Evolutionary conservation across 192 early-diverging fungal genomes (phyloP), one percentile per base, ranked within the genome.

Genomic region (Coemansia sp.): DNA sequence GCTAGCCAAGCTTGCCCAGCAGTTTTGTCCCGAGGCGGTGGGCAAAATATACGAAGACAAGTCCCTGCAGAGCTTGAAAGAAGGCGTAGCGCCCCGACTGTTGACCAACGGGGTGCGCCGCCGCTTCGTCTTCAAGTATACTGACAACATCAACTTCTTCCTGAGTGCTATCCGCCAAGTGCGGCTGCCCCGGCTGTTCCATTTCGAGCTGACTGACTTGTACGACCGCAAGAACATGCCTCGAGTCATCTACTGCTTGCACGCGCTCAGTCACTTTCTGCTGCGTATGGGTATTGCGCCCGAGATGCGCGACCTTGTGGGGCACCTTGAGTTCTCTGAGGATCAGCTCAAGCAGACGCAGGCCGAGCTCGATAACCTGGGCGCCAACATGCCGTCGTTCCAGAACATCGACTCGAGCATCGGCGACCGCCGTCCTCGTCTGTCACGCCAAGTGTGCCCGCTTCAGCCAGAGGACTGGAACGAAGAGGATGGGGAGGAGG

Each of bases 211-310:
- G 69, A 95, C 94, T 0, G 98, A 99, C 75, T 73, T 98, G 48
- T 99, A 98, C 80, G 96, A 99, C 68, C 93, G 94, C 78, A 99
- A 98, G 67, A 99, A 99, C 71, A 93, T 99, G 69, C 98, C 98
- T 10, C 94, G 94, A 70, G 98, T 99, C 23, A 95, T 99, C 66
- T 96, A 97, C 74, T 98, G 95, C 79, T 91, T 99, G 72, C 95
- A 98, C 66, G 95, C 95, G 12, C 84, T 98, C 39, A 94, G 93
- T 79, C 95, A 99, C 73, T 88, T 98, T 70, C 76, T 99, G 35
- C 89, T 93, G 21, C 84, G 86, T 40, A 89, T 90, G 66, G 89
- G 91, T 7, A 79, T 94, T 58, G 93, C 94, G 7, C 94, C 93
- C 25, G 84, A 87, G 46, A 97, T 99, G 75, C 90, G 92, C 57